phyloP scores from a whole-genome alignment of 1,139 yeast species.

The Kluyveromyces marxianus region DNA sequence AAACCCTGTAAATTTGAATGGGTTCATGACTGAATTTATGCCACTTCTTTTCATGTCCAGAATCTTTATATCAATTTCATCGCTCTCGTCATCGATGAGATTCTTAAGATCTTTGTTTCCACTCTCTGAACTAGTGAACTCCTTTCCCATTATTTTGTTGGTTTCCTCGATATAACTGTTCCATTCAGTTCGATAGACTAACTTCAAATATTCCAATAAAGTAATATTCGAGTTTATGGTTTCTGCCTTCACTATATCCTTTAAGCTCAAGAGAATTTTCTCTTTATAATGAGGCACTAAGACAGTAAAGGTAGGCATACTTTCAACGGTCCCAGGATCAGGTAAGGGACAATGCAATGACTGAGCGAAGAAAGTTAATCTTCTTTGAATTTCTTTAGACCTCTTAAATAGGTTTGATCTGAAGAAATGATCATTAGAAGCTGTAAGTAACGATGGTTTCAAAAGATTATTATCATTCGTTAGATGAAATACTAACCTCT shows the following conservation, averaged over 20 bases:
- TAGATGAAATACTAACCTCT: constrained; percentile 53
- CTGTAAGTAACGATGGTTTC: constrained; percentile 65
- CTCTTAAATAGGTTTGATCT: constrained; percentile 43
- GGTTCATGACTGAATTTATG: background rate
- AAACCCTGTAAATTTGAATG: constrained; percentile 51
- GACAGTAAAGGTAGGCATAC: constrained; percentile 69
- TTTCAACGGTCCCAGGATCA: constrained; percentile 65
- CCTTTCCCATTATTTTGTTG: background rate
- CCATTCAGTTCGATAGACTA: constrained; percentile 70
- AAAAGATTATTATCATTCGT: constrained; percentile 34
- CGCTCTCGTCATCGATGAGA: background rate
- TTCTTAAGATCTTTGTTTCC: background rate
- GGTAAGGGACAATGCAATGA: constrained; percentile 68
- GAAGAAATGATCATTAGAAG: constrained; percentile 61
- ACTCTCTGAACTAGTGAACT: background rate
- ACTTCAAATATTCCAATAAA: constrained; percentile 63
- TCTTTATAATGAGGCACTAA: constrained; percentile 70
- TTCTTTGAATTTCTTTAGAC: constrained; percentile 73
- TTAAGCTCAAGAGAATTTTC: constrained; percentile 58
- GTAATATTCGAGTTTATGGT: constrained; percentile 67
- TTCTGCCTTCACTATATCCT: constrained; percentile 66
- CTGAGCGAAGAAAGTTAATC: constrained; percentile 70
- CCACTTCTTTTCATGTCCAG: no score
- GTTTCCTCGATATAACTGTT: constrained; percentile 69
- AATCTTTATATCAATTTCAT: background rate